These are phyloP conservation scores for Potentilla sterilis DNA, from an alignment of 306 rosid species.

Conservation along the genomic window DNA sequence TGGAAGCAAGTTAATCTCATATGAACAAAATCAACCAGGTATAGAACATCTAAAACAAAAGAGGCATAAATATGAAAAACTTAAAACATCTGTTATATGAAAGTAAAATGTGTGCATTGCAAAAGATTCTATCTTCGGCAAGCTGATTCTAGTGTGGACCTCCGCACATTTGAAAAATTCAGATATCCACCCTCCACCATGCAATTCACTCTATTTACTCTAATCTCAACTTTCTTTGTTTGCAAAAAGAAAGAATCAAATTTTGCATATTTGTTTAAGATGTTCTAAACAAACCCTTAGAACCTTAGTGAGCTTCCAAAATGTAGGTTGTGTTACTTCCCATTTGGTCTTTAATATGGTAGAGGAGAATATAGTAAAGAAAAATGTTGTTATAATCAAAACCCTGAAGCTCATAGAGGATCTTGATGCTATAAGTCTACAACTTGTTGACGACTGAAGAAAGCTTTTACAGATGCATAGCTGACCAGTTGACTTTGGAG, in stretches of 20 bases:
- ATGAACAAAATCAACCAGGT: not conserved
- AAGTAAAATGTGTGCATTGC: not conserved
- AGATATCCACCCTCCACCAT: not conserved
- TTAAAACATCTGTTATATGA: not conserved
- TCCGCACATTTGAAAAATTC: not conserved
- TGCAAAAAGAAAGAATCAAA: not conserved
- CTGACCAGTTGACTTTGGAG: not conserved
- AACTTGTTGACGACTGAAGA: not conserved
- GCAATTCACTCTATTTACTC: not conserved
- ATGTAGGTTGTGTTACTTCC: not conserved
- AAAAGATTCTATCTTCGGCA: not conserved
- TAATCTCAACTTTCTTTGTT: not conserved
- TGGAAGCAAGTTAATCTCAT: conserved; percentile 10
- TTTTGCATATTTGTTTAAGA: not conserved
- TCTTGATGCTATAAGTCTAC: not conserved
- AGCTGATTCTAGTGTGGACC: not conserved
- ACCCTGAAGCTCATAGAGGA: not conserved
- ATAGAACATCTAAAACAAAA: not conserved
- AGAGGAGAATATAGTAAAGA: not conserved
- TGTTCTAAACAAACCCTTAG: not conserved
- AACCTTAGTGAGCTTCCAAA: not conserved
- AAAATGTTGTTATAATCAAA: not conserved
- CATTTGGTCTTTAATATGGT: not conserved
- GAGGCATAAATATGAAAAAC: not conserved
- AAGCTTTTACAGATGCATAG: not conserved